Evolutionary conservation across 2,329 filamentous ascomycete genomes (phyloP).

Genomic region (Cladosporium sp.): DNA sequence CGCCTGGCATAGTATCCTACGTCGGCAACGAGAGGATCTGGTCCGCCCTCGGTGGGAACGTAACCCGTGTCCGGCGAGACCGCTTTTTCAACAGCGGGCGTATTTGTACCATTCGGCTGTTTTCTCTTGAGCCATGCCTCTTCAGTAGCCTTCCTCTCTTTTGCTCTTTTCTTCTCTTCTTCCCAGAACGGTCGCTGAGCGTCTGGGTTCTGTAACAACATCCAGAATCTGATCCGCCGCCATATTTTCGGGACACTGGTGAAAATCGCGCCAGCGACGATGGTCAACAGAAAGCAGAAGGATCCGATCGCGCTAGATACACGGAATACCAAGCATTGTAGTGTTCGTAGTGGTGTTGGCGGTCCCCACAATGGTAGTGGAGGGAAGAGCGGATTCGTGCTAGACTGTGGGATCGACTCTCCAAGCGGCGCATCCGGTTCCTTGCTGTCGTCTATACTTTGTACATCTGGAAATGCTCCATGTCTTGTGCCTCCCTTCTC

Average conservation of each 20-base stretch:
- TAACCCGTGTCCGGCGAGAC: slow-evolving; percentile 56
- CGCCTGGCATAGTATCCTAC: slow-evolving; percentile 82
- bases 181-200: slow-evolving; percentile 67
- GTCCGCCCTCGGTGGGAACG: slow-evolving; percentile 75
- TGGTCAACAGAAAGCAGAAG: slow-evolving; percentile 71
- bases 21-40: slow-evolving; percentile 76
- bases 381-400: slow-evolving; percentile 80
- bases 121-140: slow-evolving; percentile 61
- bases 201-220: slow-evolving; percentile 64
- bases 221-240: slow-evolving; percentile 52
- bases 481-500: slow-evolving; percentile 48
- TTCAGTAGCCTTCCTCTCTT: slow-evolving; percentile 59
- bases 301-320: slow-evolving; percentile 74
- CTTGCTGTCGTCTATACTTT: slow-evolving; percentile 44
- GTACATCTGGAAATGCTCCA: slow-evolving; percentile 32
- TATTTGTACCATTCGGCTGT: slow-evolving; percentile 46
- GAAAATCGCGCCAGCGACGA: slow-evolving; percentile 73
- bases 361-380: slow-evolving; percentile 81
- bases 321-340: slow-evolving; percentile 69
- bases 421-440: slow-evolving; percentile 46
- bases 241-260: slow-evolving; percentile 62
- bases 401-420: slow-evolving; percentile 59
- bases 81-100: slow-evolving; percentile 45
- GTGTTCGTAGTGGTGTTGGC: slow-evolving; percentile 63
- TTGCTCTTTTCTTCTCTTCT: slow-evolving; percentile 67